Evolutionary conservation across 495 filamentous ascomycete genomes (phyloP), one percentile per base, ranked within the genome.

Genomic region (Oidiodendron maius): DNA sequence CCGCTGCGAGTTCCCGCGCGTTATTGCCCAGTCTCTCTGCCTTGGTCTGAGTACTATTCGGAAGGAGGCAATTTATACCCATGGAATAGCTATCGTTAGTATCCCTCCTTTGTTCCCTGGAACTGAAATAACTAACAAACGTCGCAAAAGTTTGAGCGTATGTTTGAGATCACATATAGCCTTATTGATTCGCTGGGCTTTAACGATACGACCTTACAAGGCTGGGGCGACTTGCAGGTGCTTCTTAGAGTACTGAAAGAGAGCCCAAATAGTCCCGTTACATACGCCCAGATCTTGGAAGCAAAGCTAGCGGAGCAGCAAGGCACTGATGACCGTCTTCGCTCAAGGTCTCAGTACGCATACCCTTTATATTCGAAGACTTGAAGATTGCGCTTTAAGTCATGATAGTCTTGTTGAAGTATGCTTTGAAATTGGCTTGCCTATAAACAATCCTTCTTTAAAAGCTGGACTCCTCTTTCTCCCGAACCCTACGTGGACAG

Each of bases 1-100:
- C 22, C 70, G 71, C 4, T 76, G 78, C 25, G 72, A 77, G 39
- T 71, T 81, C 8, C 78, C 78, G 0, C 68, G 81, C 2, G 40
- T 75, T n/a, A 70, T 81, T 0, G 76, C 71, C 1, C 70, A 72
- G 49, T 63, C 71, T 17, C 65, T 80, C 0, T 71, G 76, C 53
- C 48, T 68, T 22, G 69, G 73, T 6, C 71, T 80, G 8, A 61
- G 68, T 1, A 67, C 61, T 13, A 65, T 75, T 10, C 72, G 73
- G 1, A 59, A 70, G 4, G 67, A 68, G 5, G 72, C 72, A 26
- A 72, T 82, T 5, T 68, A 74, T 49, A 69, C 80, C 0, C 77
- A 83, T 48, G 78, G 79, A 0, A 75, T 74, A 32, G 75, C 75
- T 23, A 78, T 83, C 35, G 43, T 46, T 17, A 17, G 43, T 20